Percentiles rank a stretch among this genome's conserved stretches.
Evolutionary conservation across 2,329 filamentous ascomycete genomes (phyloP).

Genomic region (Penicillium sp.): DNA sequence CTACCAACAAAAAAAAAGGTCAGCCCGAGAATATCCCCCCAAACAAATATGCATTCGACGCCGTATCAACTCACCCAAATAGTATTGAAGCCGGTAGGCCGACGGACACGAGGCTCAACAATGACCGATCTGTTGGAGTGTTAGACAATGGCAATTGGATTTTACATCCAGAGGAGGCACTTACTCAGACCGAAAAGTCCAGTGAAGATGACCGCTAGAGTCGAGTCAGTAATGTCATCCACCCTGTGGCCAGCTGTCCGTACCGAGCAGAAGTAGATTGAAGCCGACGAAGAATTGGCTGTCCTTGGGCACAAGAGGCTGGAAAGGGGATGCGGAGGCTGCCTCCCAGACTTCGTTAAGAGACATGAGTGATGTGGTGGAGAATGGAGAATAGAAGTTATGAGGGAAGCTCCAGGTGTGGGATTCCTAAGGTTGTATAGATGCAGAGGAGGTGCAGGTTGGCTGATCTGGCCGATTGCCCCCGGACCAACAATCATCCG

Average conservation of each 20-base stretch:
- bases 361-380: slow-evolving; percentile 56
- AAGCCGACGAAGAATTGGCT: slow-evolving; percentile 84
- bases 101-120: slow-evolving; percentile 75
- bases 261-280: slow-evolving; percentile 70
- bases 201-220: slow-evolving; percentile 66
- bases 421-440: slow-evolving; percentile 4
- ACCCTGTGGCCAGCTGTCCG: slow-evolving; percentile 24
- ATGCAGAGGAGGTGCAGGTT: slow-evolving; percentile 5
- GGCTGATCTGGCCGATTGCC: slow-evolving; percentile 28
- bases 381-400: neutral
- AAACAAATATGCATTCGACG: slow-evolving; percentile 12
- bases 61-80: slow-evolving; percentile 72
- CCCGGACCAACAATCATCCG: slow-evolving; percentile 17
- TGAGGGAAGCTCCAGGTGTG: neutral
- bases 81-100: slow-evolving; percentile 86
- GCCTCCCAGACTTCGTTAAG: slow-evolving; percentile 91
- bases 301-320: slow-evolving; percentile 77
- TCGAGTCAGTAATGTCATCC: slow-evolving; percentile 20
- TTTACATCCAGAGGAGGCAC: slow-evolving; percentile 28
- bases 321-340: slow-evolving; percentile 83
- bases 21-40: neutral
- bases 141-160: slow-evolving; percentile 3
- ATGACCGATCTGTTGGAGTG: slow-evolving; percentile 70
- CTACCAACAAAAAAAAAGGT: slow-evolving; percentile 50
- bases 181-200: slow-evolving; percentile 86